Evolutionary conservation across 116 monocot genomes (phyloP).

Genomic region (Posidonia oceanica): DNA sequence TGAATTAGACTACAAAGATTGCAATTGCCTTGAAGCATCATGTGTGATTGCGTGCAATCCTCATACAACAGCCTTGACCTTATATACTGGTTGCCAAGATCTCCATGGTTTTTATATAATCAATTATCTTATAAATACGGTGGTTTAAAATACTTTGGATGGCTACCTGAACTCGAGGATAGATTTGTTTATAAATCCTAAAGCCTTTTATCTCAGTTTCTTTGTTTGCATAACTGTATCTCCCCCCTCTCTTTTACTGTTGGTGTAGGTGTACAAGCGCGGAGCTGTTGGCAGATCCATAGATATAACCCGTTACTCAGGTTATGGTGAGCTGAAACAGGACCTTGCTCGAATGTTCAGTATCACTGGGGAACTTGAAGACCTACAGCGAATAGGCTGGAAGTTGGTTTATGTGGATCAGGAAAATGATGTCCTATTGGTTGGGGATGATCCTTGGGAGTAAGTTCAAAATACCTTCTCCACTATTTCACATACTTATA

Average conservation of each 20-base stretch:
- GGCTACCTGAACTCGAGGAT: not conserved
- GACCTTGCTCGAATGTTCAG: slow-evolving; percentile 87
- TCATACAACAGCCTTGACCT: too few relatives aligned
- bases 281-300: slow-evolving; percentile 90
- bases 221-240: not conserved
- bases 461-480: slow-evolving; percentile 21
- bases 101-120: not conserved
- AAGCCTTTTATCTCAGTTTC: not conserved
- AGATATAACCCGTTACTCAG: slow-evolving; percentile 64
- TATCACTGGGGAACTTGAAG: slow-evolving; percentile 71
- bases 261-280: slow-evolving; percentile 62
- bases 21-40: too few relatives aligned
- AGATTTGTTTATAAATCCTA: too few relatives aligned
- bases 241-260: not conserved
- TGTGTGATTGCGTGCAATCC: too few relatives aligned
- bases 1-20: too few relatives aligned
- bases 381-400: slow-evolving; percentile 77
- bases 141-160: not conserved
- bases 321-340: slow-evolving; percentile 69
- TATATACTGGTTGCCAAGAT: too few relatives aligned
- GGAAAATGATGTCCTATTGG: slow-evolving; percentile 74
- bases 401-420: slow-evolving; percentile 85
- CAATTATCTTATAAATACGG: not conserved
- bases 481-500: not conserved
- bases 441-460: slow-evolving; percentile 95